These are phyloP conservation scores for Aspergillus cavernicola DNA, from an alignment of 495 filamentous ascomycete genomes.

Conservation along the genomic window DNA sequence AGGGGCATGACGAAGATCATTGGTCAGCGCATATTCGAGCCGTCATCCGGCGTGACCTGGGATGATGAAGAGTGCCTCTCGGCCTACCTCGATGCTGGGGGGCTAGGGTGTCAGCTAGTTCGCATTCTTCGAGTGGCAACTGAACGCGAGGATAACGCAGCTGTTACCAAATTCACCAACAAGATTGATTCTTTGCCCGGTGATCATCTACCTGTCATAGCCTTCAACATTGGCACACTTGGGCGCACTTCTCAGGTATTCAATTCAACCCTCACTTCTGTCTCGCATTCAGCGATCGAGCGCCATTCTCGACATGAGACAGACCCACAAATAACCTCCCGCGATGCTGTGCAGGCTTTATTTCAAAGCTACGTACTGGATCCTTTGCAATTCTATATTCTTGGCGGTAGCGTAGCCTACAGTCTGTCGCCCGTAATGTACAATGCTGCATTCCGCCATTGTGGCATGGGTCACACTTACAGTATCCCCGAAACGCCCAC, in stretches of 20 bases:
- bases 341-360: slow-evolving; percentile 53
- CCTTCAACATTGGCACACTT: slow-evolving; percentile 67
- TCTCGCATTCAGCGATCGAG: slow-evolving; percentile 63
- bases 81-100: slow-evolving; percentile 54
- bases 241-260: slow-evolving; percentile 66
- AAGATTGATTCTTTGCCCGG: slow-evolving; percentile 39
- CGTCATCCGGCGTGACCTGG: slow-evolving; percentile 55
- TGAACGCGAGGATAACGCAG: slow-evolving; percentile 54
- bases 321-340: slow-evolving; percentile 49
- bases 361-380: slow-evolving; percentile 55
- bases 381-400: slow-evolving; percentile 70
- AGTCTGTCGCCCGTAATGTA: slow-evolving; percentile 79
- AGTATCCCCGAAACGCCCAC: slow-evolving; percentile 60
- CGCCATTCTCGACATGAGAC: slow-evolving; percentile 22
- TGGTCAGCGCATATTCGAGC: slow-evolving; percentile 56
- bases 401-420: slow-evolving; percentile 70
- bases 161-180: slow-evolving; percentile 52
- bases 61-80: slow-evolving; percentile 53
- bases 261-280: slow-evolving; percentile 63
- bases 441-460: slow-evolving; percentile 66
- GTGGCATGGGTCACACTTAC: slow-evolving; percentile 70
- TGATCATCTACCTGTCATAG: slow-evolving; percentile 54
- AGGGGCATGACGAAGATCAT: slow-evolving; percentile 73
- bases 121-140: slow-evolving; percentile 62
- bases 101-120: slow-evolving; percentile 66